Base-by-base conservation (phyloP, 345 rosid species). In the Brassica cretica region DNA sequence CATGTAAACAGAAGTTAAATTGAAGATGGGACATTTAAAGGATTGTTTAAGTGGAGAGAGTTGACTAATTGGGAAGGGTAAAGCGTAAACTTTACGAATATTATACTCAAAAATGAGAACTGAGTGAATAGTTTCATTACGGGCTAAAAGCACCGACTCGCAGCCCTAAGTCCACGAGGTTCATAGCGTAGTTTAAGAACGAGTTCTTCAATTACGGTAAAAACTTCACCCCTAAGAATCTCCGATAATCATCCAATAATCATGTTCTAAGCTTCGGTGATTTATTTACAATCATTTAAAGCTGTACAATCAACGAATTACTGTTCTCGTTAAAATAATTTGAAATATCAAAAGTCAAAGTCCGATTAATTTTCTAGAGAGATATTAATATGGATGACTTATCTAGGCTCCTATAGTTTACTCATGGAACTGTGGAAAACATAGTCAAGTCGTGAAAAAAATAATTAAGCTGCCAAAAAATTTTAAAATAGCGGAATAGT, bases 141-240 rank as follows among this genome's bases (percentile, higher is more conserved):
- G 68, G 75, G 49, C 78, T 79, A 73, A 74, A 74, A 74, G 55
- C 66, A 68, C 70, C 61, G 71, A 59, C 66, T 79, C 79, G 82
- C 82, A 75, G 75, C 66, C 82, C 78, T 79, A 21, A 21, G 24
- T 21, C 24, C 24, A 21, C 24, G 24, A 19, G 21, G 21, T 19
- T 19, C 21, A 19, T 19, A 19, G 21, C 21, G 21, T 19, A 19
- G 21, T 19, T 19, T 19, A 19, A 19, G 21, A 19, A 19, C 21
- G 1, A 19, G 21, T 19, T 19, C 21, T 19, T 19, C 21, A 19
- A 19, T 19, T 19, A 19, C 21, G 21, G 21, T 19, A 19, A 19
- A 19, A 19, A 19, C 21, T 19, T 19, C 21, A 1, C 21, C 21
- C 21, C 1, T 19, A 19, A 19, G 1, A 19, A 19, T 19, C 21